Conservation (phyloP, 2,329 filamentous ascomycete genomes). For the Diplodia sapinea region DNA sequence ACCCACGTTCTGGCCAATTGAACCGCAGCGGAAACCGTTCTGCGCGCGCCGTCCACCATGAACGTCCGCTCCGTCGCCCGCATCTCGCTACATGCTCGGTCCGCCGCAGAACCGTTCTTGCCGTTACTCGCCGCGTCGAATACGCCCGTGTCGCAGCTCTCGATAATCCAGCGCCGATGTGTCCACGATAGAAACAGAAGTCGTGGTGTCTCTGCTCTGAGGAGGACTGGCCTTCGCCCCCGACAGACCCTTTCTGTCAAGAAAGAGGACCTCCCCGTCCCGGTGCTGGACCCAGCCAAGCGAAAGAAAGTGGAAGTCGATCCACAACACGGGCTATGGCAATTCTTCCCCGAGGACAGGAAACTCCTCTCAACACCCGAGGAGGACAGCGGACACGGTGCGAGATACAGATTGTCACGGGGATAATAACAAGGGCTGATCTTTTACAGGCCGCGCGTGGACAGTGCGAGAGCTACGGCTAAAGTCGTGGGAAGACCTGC, state of each 20-base stretch:
- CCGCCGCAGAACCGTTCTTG: neutral
- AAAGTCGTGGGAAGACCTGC: constrained; percentile 94
- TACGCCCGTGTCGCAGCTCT: constrained; percentile 61
- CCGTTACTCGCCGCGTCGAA: constrained; percentile 35
- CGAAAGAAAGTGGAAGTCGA: constrained; percentile 58
- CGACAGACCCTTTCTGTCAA: constrained; percentile 76
- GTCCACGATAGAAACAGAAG: constrained; percentile 67
- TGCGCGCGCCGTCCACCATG: constrained; percentile 18
- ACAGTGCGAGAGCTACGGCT: constrained; percentile 80
- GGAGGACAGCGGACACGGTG: constrained; percentile 73
- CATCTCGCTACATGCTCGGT: constrained; percentile 20
- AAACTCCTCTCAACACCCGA: constrained; percentile 73
- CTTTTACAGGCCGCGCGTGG: constrained; percentile 72
- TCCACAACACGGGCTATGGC: constrained; percentile 81
- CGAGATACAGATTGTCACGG: constrained; percentile 33
- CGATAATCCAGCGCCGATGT: constrained; percentile 56
- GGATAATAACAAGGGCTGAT: constrained; percentile 8
- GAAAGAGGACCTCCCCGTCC: constrained; percentile 73
- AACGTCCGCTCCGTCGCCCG: constrained; percentile 28
- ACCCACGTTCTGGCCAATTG: constrained; percentile 21
- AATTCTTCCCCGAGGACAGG: constrained; percentile 79
- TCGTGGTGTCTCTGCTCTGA: constrained; percentile 81
- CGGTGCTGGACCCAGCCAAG: constrained; percentile 65
- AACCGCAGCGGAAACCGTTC: neutral
- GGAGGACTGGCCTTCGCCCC: constrained; percentile 70